Evolutionary conservation across 208 protist species (phyloP).

Genomic region (Trypanosoma avium): DNA sequence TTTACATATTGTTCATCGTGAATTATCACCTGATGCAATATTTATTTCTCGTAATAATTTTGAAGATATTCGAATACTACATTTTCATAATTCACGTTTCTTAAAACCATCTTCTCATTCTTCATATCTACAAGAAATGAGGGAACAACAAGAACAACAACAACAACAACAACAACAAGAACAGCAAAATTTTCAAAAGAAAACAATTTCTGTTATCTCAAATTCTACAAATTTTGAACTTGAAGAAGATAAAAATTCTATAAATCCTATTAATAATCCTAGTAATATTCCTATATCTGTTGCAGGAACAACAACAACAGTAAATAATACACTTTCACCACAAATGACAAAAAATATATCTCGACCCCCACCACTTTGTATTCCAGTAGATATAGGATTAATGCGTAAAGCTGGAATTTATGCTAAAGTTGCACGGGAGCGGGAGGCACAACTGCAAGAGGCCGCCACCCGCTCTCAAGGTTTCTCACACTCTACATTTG

Average conservation of each 20-base stretch:
- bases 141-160: neutral
- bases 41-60: conserved; percentile 15
- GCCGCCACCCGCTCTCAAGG: conserved; percentile 12
- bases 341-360: neutral
- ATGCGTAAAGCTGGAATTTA: conserved; percentile 19
- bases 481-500: conserved; percentile 14
- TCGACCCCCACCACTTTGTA: conserved; percentile 13
- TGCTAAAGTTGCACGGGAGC: conserved; percentile 20
- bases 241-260: neutral
- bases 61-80: conserved; percentile 15
- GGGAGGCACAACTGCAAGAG: conserved; percentile 20
- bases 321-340: no score
- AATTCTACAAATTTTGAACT: neutral
- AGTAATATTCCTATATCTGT: no score
- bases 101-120: conserved; percentile 15
- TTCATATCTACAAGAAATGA: conserved; percentile 9
- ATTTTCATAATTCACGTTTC: conserved; percentile 17
- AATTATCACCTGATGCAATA: conserved; percentile 17
- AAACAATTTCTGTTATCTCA: neutral
- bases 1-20: conserved; percentile 19
- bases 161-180: conserved; percentile 13
- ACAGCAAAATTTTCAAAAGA: no score
- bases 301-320: no score
- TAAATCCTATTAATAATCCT: no score
- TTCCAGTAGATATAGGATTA: conserved; percentile 24